A percentile compares a stretch with the other conserved stretches of the same genome.
phyloP scores from a whole-genome alignment of 768 basidiomycete genomes.

The Pleurotus djamor region DNA sequence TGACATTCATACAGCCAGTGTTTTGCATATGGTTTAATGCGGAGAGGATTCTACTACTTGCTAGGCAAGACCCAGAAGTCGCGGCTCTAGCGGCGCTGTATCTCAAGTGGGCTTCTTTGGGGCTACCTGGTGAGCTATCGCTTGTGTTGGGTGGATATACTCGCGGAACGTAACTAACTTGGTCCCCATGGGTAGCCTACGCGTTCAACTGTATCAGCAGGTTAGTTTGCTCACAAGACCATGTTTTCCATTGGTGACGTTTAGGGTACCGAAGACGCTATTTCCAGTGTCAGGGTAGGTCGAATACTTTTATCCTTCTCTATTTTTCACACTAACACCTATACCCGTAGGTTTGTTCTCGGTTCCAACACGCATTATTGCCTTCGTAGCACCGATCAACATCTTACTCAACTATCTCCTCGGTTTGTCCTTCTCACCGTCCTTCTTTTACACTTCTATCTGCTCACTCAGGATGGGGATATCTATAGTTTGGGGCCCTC shows the following conservation, averaged over 20 bases:
- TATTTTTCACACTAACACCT: not conserved
- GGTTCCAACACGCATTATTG: conserved; percentile 80
- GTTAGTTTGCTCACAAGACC: conserved; percentile 12
- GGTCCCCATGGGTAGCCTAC: conserved; percentile 30
- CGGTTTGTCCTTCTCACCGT: conserved; percentile 37
- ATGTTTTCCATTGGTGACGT: not conserved
- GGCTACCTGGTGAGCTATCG: conserved; percentile 56
- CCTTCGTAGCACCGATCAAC: conserved; percentile 86
- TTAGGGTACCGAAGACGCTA: conserved; percentile 44
- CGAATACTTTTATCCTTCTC: not conserved
- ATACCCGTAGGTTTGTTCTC: conserved; percentile 51
- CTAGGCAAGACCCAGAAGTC: conserved; percentile 82
- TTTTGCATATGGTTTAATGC: conserved; percentile 77
- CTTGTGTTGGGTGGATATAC: not conserved
- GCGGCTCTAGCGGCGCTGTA: conserved; percentile 74
- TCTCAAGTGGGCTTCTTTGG: conserved; percentile 70
- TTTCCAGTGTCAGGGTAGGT: conserved; percentile 78
- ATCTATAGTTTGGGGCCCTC: conserved; percentile 56
- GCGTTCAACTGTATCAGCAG: conserved; percentile 49
- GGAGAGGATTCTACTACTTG: conserved; percentile 69
- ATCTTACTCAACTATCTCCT: conserved; percentile 79
- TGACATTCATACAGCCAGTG: conserved; percentile 38
- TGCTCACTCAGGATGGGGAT: no score
- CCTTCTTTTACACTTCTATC: not conserved
- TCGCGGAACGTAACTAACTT: not conserved